Conservation (phyloP, 2,329 filamentous ascomycete species). For the Aspergillus alliaceus region DNA sequence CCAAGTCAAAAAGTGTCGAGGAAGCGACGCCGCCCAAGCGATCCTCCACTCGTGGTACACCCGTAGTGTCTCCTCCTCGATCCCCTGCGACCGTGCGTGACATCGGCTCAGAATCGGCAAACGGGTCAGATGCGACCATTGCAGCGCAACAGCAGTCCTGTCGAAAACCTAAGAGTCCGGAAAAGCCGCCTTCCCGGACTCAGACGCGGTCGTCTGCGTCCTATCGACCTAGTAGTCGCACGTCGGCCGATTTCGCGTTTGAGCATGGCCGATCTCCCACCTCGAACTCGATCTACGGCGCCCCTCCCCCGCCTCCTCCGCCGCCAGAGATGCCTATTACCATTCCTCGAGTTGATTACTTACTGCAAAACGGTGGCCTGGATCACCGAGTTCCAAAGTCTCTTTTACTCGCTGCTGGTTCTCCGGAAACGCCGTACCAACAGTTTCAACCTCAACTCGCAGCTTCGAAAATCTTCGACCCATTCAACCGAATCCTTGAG, state of each 20-base stretch:
- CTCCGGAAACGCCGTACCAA: constrained; percentile 59
- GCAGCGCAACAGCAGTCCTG: constrained; percentile 43
- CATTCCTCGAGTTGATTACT: constrained; percentile 83
- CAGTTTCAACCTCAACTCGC: constrained; percentile 65
- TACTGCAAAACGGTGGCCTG: constrained; percentile 85
- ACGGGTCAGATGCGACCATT: constrained; percentile 49
- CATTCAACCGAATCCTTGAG: constrained; percentile 78
- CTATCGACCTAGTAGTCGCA: constrained; percentile 24
- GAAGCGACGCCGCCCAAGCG: constrained; percentile 35
- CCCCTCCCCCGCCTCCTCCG: constrained; percentile 71
- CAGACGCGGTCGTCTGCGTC: constrained; percentile 35
- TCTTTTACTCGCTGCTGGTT: constrained; percentile 55
- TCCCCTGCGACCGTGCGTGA: constrained; percentile 39
- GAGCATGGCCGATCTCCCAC: constrained; percentile 34
- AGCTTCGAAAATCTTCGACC: constrained; percentile 74
- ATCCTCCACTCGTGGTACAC: constrained; percentile 27
- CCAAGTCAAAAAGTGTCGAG: constrained; percentile 32
- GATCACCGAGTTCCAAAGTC: constrained; percentile 69
- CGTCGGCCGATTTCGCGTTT: constrained; percentile 37
- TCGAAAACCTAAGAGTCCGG: constrained; percentile 31
- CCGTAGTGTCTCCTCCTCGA: constrained; percentile 31
- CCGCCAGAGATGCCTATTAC: constrained; percentile 66
- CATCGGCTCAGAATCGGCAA: constrained; percentile 34
- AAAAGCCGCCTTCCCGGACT: constrained; percentile 36
- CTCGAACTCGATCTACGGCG: constrained; percentile 31